Base-by-base conservation (phyloP, 352 stramenopile species). In the Phytophthora aleatoria region DNA sequence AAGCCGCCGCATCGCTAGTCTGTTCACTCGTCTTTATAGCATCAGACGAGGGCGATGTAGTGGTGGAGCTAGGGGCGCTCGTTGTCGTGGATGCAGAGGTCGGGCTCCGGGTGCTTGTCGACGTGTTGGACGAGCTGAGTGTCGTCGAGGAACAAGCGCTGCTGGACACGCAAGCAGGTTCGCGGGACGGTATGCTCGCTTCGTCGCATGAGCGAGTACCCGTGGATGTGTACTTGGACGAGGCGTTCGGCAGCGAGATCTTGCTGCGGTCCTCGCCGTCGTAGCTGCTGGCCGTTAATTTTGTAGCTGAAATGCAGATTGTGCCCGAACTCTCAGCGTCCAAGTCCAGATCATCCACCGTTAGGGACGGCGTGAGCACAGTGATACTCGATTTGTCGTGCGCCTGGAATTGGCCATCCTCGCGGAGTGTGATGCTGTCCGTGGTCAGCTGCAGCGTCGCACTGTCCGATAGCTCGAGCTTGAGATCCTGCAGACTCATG, bases 211-310 rank as follows among this genome's bases (percentile, higher is more conserved):
- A 50, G 1, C 24, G 13, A 3, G 58, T 56, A 1, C 69, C 64
- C 0, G 55, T 68, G 13, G 69, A 57, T 5, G 50, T 58, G 51
- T 71, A 71, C 45, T 76, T 76, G 55, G 50, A 58, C 4, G 57
- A 73, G 9, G 69, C 57, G 45, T 73, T 67, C 10, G 69, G 69
- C 39, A 76, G 55, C 41, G 69, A 76, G 20, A 73, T 71, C 30
- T 59, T 62, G 35, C 50, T 73, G 33, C 44, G 39, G 0, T 54
- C 44, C 31, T 75, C 15, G 12, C 60, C 63, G 27, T 76, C 68
- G 28, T 57, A 69, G 41, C 24, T 68, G 5, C 61, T 64, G 49
- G 68, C 68, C 5, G 31, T 56, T 5, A 76, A 16, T 5, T 64
- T 35, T 16, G 50, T 33, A 6, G 63, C 68, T 5, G 63, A 62